Base-by-base conservation (phyloP, 1,284 basidiomycete genomes). In the Phenoliferia sp. region DNA sequence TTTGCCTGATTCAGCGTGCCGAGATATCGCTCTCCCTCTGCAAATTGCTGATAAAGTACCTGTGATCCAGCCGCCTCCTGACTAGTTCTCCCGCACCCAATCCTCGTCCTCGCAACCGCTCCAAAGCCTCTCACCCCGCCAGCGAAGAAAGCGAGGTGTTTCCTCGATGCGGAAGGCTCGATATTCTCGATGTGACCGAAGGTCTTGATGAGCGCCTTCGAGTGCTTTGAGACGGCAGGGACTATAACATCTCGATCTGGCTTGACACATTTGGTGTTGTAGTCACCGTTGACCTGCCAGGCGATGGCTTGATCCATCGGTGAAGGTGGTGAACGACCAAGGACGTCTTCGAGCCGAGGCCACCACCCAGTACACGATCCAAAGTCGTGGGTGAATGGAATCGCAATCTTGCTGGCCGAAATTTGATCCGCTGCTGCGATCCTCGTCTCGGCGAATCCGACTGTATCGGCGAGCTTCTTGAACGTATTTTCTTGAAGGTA, bases 361-460 rank as follows among this genome's bases (percentile, higher is more conserved):
- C 73, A 72, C 67, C 70, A 75, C 3, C 73, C 72, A 2, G 71
- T 74, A 66, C 72, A 73, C 31, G 68, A 73, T 19, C 81, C 81
- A 79, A 80, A 82, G 73, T 82, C 81, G 74, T 81, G 81, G 33
- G 80, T 81, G 70, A 82, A 74, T 15, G 79, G 78, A 19, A 81
- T 62, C 3, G 78, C 74, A 36, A 80, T 71, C 31, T 77, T 73
- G 10, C 74, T 71, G 31, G 75, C 75, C 3, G 73, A 69, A 39
- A 78, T 66, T 34, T 75, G 64, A 1, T 68, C 61, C 0, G 73
- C 61, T 3, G 77, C 67, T 35, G 75, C 70, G 60, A 75, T 69
- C 64, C 71, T 64, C 5, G 63, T 62, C 56, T 74, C 73, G 66
- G 73, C 69, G 56, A 64, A 65, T 1, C 64, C 68, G 22, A 73